Base-by-base conservation (phyloP, 2,329 filamentous ascomycete genomes). In the Monilinia vaccinii-corymbosi region DNA sequence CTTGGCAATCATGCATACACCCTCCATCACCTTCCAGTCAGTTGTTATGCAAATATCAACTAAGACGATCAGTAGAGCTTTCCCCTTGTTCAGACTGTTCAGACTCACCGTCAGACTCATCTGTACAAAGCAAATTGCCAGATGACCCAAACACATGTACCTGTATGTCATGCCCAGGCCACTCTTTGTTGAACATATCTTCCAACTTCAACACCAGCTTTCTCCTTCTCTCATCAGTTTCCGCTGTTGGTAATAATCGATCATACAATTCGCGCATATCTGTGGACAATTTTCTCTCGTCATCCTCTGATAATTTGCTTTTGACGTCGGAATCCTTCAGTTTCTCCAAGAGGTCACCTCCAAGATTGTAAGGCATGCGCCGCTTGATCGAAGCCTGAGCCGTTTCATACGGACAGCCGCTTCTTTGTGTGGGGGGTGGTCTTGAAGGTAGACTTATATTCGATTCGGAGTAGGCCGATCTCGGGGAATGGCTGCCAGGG, bases 31-130 rank as follows among this genome's bases (percentile, higher is more conserved):
- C 71, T 87, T 94, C 82, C 88, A 91, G 50, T 89, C 80, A 23
- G 94, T 97, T 50, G 91, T 95, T 71, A 99, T 96, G 77, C 94
- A 99, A 60, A 99, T 93, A 73, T 99, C 94, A 72, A 99, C 93
- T 96, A 62, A 34, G 34, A 14, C 28, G 10, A 28, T 61, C 46
- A 60, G 66, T 62, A 64, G 62, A 23, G 25, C 11, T 47, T 25
- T 38, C 32, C 46, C 16, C n/a, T 11, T 13, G 8, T n/a, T 7
- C 7, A 42, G 38, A 21, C 38, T 42, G n/a, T 42, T 42, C 18
- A n/a, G 8, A 78, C 85, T 69, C 78, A 96, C 91, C 90, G 77
- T 99, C 94, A 56, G 94, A 99, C 71, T 97, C 91, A 73, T 91
- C 92, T 38, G 93, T 96, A 74, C 91, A 97, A 60, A 99, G 78